Evolutionary conservation across 208 protist species (phyloP), one percentile per base, ranked within the genome.

Genomic region (Acanthamoeba royreba): DNA sequence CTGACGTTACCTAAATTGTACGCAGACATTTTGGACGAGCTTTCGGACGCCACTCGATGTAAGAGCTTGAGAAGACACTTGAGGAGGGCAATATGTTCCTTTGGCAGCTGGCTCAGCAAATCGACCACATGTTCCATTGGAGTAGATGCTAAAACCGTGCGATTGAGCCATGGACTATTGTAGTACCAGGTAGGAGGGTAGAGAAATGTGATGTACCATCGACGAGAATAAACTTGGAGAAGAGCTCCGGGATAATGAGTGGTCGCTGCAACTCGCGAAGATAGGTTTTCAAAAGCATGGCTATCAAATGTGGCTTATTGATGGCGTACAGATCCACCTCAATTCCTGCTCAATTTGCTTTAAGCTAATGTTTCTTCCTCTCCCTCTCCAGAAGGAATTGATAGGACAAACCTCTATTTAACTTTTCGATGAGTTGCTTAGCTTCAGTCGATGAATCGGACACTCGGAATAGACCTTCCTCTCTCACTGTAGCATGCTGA

Each of bases 11-110:
- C 81, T 7, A 93, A 63, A 15, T 49, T 93, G 42, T 74, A 38
- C 2, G 69, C 88, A 8, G 2, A 58, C 88, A 93, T 93, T n/a
- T 93, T 81, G 5, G 43, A 74, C 15, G 85, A 58, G 3, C n/a
- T 38, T n/a, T 93, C 88, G 4, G 69, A 79, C 33, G 88, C 35
- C 25, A 93, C 88, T 8, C 52, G 42, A 58, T 83, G 88, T 19
- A 93, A 35, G n/a, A 93, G 66, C 43, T 93, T 93, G 46, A 93
- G 55, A 9, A 93, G 88, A 42, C 43, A 81, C 88, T 58, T 77
- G 28, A 93, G 46, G 0, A 93, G 46, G 4, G 58, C 66, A 4
- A 81, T 46, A n/a, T 93, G 88, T 8, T 74, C 88, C 40, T 46
- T 81, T 3, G 88, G 88, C 1, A 93, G 88, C 88, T 66, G 45